Percentiles rank a stretch among this genome's conserved stretches.
phyloP scores from a whole-genome alignment of 345 rosid genomes.

The Eucalyptus camaldulensis region DNA sequence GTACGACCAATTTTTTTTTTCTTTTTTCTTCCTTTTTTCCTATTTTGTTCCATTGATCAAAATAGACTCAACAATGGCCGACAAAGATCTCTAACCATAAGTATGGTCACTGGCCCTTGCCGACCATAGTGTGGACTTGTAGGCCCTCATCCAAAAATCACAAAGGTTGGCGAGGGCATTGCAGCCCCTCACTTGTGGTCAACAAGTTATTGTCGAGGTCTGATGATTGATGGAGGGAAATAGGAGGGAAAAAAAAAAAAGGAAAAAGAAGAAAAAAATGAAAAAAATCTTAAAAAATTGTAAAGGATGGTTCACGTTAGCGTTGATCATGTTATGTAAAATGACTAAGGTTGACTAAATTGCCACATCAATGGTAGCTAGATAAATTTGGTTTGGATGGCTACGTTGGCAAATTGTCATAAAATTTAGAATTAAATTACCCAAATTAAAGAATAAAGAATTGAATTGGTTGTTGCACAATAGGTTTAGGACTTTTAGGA shows the following conservation, averaged over 20 bases:
- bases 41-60: rapidly evolving
- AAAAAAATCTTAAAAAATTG: background rate
- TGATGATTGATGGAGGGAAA: background rate
- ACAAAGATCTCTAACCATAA: background rate
- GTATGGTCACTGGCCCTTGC: background rate
- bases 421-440: background rate
- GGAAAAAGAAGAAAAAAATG: background rate
- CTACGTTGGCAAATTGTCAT: background rate
- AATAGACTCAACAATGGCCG: rapidly evolving
- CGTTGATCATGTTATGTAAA: background rate
- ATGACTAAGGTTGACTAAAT: background rate
- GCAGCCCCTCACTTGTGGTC: background rate
- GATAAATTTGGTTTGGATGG: background rate
- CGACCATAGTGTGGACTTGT: background rate
- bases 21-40: background rate
- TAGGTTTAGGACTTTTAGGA: background rate
- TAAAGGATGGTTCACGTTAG: background rate
- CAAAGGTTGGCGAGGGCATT: background rate
- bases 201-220: background rate
- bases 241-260: background rate
- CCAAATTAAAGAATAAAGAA: background rate
- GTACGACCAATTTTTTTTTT: rapidly evolving
- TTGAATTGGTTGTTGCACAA: background rate
- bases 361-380: background rate
- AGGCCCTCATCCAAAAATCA: background rate